Conservation (phyloP, 805 yeast species). For the Suhomyces xylopsoci region DNA sequence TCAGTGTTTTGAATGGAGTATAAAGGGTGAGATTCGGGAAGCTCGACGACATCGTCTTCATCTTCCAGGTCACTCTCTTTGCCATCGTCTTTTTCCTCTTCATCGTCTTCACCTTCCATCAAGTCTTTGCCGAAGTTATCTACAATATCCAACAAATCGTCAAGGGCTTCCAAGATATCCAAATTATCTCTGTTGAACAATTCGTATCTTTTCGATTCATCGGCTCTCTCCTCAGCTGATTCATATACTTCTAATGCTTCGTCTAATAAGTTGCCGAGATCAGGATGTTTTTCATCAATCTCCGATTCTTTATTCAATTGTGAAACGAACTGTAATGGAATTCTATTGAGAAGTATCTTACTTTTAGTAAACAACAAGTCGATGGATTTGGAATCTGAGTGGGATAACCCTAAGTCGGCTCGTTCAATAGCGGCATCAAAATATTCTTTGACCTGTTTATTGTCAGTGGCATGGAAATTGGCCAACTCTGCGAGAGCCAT, state of each 20-base stretch:
- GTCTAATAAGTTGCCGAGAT: conserved; percentile 41
- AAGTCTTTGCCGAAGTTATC: conserved; percentile 60
- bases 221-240: conserved; percentile 33
- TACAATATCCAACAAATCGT: conserved; percentile 66
- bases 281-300: conserved; percentile 20
- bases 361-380: conserved; percentile 53
- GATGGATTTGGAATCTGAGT: conserved; percentile 45
- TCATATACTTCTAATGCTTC: conserved; percentile 47
- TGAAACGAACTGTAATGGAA: conserved; percentile 58
- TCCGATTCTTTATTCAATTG: conserved; percentile 44
- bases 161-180: conserved; percentile 55
- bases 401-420: conserved; percentile 53
- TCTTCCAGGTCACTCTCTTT: conserved; percentile 18
- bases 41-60: conserved; percentile 24
- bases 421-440: conserved; percentile 75
- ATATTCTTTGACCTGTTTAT: conserved; percentile 48
- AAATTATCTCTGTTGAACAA: conserved; percentile 42
- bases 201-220: conserved; percentile 20
- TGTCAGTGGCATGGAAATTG: conserved; percentile 48
- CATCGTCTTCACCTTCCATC: conserved; percentile 50
- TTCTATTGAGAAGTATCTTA: conserved; percentile 52
- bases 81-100: conserved; percentile 22
- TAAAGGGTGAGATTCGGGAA: conserved; percentile 57
- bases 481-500: conserved; percentile 65
- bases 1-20: conserved; percentile 38